Percentiles rank a stretch among this genome's conserved stretches.
phyloP scores from a whole-genome alignment of 805 yeast species.

The Wickerhamiella azymoides region DNA sequence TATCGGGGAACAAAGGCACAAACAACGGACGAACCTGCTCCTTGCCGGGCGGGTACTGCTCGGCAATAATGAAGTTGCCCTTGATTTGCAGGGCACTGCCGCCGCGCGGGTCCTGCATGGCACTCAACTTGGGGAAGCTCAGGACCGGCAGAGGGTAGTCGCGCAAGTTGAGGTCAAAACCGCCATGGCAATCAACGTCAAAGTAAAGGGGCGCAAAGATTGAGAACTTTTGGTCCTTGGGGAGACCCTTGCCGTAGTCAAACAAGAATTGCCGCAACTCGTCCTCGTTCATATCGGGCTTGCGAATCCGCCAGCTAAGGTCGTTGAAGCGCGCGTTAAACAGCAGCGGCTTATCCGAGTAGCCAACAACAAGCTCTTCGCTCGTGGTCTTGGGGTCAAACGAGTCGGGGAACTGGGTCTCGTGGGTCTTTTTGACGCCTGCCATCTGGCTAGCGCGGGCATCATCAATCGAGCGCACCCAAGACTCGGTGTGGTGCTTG shows the following conservation, averaged over 20 bases:
- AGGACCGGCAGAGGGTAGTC: constrained; percentile 81
- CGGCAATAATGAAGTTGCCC: constrained; percentile 61
- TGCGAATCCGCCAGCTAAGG: constrained; percentile 34
- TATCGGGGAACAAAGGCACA: constrained; percentile 45
- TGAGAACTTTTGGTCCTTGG: constrained; percentile 53
- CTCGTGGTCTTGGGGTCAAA: constrained; percentile 27
- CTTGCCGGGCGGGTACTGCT: constrained; percentile 38
- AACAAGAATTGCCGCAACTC: constrained; percentile 48
- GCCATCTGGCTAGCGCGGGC: constrained; percentile 20
- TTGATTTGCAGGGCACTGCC: constrained; percentile 26
- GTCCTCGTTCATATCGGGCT: constrained; percentile 38
- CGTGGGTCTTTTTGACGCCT: constrained; percentile 30
- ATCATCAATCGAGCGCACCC: constrained; percentile 52
- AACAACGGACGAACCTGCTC: constrained; percentile 44
- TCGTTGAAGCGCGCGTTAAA: constrained; percentile 38
- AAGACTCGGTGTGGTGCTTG: constrained; percentile 41
- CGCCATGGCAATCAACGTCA: constrained; percentile 24
- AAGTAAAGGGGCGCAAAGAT: constrained; percentile 51
- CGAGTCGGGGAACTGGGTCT: constrained; percentile 20
- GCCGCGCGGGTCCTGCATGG: constrained; percentile 23
- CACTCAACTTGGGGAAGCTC: constrained; percentile 45
- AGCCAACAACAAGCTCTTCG: constrained; percentile 35
- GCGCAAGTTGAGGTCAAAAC: constrained; percentile 29
- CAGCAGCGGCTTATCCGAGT: constrained; percentile 37
- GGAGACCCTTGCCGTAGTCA: constrained; percentile 72